These are phyloP conservation scores for Silene uniflora DNA, from an alignment of 148 eudicot genomes.

Conservation along the genomic window DNA sequence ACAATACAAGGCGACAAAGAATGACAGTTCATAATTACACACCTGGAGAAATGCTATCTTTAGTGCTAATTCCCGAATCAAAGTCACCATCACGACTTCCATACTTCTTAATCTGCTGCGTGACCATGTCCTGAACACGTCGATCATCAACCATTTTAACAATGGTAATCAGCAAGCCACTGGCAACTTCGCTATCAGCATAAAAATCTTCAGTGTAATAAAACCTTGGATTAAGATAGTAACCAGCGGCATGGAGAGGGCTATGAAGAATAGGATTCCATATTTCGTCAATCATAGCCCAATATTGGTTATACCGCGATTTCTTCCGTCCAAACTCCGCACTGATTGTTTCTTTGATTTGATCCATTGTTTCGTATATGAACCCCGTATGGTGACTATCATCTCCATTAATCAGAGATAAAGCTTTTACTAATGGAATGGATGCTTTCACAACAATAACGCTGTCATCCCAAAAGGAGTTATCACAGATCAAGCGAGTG, in stretches of 20 bases:
- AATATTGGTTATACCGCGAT: conserved; percentile 33
- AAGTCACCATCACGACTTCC: conserved; percentile 34
- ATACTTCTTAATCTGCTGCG: conserved; percentile 38
- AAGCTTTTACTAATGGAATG: conserved; percentile 48
- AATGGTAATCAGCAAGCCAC: conserved; percentile 44
- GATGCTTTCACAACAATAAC: conserved; percentile 41
- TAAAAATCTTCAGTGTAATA: conserved; percentile 34
- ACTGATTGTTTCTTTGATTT: conserved; percentile 59
- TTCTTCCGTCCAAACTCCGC: conserved; percentile 37
- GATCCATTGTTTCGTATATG: conserved; percentile 69
- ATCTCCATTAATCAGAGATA: conserved; percentile 37
- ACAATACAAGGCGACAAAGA: background rate
- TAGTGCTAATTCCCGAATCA: conserved; percentile 28
- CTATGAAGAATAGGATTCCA: conserved; percentile 58
- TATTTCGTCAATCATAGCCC: conserved; percentile 60
- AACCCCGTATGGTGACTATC: conserved; percentile 37
- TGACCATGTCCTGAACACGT: conserved; percentile 30
- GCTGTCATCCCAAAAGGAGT: conserved; percentile 46
- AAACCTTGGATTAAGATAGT: conserved; percentile 48
- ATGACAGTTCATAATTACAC: conserved; percentile 1
- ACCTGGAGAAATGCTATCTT: conserved; percentile 53
- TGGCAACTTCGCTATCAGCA: conserved; percentile 49
- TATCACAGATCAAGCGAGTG: conserved; percentile 34
- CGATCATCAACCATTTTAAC: conserved; percentile 33
- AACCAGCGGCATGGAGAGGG: conserved; percentile 70